Percentiles rank a stretch among this genome's conserved stretches.
Evolutionary conservation across 805 yeast species (phyloP).

Genomic region (Zygosaccharomyces kombuchaensis): DNA sequence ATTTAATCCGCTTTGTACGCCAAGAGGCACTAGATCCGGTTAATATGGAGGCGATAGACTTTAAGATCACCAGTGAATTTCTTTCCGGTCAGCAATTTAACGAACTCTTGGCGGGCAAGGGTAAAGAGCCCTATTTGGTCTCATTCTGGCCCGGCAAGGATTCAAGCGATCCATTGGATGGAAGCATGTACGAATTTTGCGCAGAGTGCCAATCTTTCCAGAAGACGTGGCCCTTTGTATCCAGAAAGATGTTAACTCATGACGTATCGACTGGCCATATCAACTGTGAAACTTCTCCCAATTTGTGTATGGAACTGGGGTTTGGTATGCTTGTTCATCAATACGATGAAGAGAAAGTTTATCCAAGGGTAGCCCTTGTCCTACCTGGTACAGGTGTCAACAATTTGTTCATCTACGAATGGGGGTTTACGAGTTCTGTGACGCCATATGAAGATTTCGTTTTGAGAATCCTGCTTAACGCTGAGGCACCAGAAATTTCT

Average conservation of each 20-base stretch:
- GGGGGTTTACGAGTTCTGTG: slow-evolving; percentile 24
- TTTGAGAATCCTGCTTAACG: slow-evolving; percentile 44
- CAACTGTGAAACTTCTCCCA: slow-evolving; percentile 50
- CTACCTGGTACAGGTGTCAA: slow-evolving; percentile 43
- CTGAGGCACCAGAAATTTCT: slow-evolving; percentile 36
- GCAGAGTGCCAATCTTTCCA: slow-evolving; percentile 49
- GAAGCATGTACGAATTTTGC: slow-evolving; percentile 40
- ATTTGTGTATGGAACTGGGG: slow-evolving; percentile 51
- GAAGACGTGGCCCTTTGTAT: slow-evolving; percentile 53
- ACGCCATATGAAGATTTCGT: slow-evolving; percentile 43
- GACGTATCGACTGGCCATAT: slow-evolving; percentile 49
- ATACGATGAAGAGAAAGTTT: slow-evolving; percentile 13
- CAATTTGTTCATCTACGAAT: slow-evolving; percentile 24
- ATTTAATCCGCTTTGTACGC: slow-evolving; percentile 49
- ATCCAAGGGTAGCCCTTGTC: slow-evolving; percentile 47
- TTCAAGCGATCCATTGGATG: slow-evolving; percentile 31
- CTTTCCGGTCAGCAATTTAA: slow-evolving; percentile 43
- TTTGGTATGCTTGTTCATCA: slow-evolving; percentile 34
- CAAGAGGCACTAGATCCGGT: slow-evolving; percentile 48
- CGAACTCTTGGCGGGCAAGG: slow-evolving; percentile 47
- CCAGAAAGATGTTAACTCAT: slow-evolving; percentile 42
- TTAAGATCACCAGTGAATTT: slow-evolving; percentile 40
- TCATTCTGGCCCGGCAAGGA: slow-evolving; percentile 62
- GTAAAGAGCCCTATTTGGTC: slow-evolving; percentile 49
- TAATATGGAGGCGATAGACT: slow-evolving; percentile 34